Conservation (phyloP, 768 basidiomycete genomes). For the Kwoniella dejecticola region DNA sequence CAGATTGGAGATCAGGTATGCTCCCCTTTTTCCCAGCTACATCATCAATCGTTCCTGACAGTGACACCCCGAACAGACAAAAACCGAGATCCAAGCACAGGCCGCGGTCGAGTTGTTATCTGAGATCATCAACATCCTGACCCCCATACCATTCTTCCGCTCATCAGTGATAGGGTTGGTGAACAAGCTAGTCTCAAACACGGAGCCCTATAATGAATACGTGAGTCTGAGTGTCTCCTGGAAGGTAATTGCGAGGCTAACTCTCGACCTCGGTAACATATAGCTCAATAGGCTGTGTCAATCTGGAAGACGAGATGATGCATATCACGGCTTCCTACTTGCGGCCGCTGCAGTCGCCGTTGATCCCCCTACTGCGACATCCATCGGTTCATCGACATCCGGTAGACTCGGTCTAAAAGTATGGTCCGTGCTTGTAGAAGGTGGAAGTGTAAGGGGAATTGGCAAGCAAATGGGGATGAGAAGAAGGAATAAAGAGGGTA, state of each 20-base stretch:
- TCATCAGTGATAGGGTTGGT: slow-evolving; percentile 38
- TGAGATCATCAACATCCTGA: slow-evolving; percentile 44
- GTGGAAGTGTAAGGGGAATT: slow-evolving; percentile 45
- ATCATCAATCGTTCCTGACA: no score
- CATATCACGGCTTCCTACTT: slow-evolving; percentile 43
- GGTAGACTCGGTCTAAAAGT: slow-evolving; percentile 38
- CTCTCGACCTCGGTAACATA: neutral
- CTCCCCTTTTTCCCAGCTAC: neutral
- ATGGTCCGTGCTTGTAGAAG: slow-evolving; percentile 46
- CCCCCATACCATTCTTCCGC: slow-evolving; percentile 52
- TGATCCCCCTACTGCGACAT: slow-evolving; percentile 32
- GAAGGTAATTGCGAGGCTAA: neutral
- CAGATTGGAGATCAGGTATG: slow-evolving; percentile 34
- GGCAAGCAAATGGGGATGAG: slow-evolving; percentile 52
- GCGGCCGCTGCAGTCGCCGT: slow-evolving; percentile 42
- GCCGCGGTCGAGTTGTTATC: slow-evolving; percentile 43
- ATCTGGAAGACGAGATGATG: slow-evolving; percentile 50
- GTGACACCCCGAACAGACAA: slow-evolving; percentile 16
- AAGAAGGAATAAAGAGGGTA: slow-evolving; percentile 43
- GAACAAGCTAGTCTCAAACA: slow-evolving; percentile 37
- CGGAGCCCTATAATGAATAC: slow-evolving; percentile 40
- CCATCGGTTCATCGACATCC: slow-evolving; percentile 20
- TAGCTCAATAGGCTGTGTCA: slow-evolving; percentile 51
- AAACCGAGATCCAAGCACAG: slow-evolving; percentile 35
- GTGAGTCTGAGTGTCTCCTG: slow-evolving; percentile 26